A percentile compares a stretch with the other conserved stretches of the same genome.
Conservation (phyloP, 306 rosid genomes). For the Rosa persica region DNA sequence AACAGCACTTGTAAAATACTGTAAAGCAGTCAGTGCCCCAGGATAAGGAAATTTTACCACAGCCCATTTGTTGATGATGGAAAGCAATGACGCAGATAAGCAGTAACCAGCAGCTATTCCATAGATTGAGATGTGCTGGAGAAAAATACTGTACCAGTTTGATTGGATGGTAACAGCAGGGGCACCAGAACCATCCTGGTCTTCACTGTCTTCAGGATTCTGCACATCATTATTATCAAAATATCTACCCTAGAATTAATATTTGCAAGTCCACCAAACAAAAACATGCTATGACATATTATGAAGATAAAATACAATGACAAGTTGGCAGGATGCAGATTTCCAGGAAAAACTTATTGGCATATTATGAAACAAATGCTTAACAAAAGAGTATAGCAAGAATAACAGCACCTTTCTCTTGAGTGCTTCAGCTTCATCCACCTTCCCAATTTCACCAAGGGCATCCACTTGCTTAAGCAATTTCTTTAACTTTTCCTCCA, state of each 20-base stretch:
- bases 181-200: slow-evolving; percentile 31
- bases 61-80: slow-evolving; percentile 94
- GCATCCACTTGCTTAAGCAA: slow-evolving; percentile 81
- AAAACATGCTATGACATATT: neutral
- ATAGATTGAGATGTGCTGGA: slow-evolving; percentile 60
- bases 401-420: slow-evolving; percentile 64
- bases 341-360: neutral
- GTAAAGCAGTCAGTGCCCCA: slow-evolving; percentile 78
- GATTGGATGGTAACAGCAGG: slow-evolving; percentile 30
- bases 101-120: slow-evolving; percentile 88
- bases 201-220: slow-evolving; percentile 38
- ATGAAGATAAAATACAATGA: neutral
- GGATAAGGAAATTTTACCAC: slow-evolving; percentile 91
- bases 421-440: slow-evolving; percentile 81
- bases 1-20: slow-evolving; percentile 79
- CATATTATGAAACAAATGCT: neutral
- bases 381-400: slow-evolving; percentile 4
- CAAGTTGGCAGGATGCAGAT: neutral
- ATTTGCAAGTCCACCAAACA: neutral
- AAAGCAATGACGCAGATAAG: slow-evolving; percentile 81
- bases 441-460: slow-evolving; percentile 86
- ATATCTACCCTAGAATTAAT: slow-evolving; percentile 38
- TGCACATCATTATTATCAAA: slow-evolving; percentile 40
- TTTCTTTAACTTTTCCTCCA: slow-evolving; percentile 80
- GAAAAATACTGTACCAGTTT: slow-evolving; percentile 41